Evolutionary conservation across 345 rosid species (phyloP).

Genomic region (Eutrema japonicum): DNA sequence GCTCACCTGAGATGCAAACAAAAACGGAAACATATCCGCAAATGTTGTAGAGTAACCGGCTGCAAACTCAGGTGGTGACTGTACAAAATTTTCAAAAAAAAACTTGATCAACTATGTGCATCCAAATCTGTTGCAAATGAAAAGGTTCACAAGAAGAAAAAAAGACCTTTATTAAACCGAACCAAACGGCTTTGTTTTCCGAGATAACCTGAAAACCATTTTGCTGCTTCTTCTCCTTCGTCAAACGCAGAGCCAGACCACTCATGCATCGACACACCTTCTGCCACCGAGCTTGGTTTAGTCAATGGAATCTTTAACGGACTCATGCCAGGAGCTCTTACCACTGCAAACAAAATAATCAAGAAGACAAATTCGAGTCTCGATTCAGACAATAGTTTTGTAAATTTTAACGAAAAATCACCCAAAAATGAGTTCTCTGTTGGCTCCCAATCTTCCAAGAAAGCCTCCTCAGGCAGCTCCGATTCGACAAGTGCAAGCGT

Average conservation of each 20-base stretch:
- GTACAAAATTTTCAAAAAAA: slow-evolving; percentile 28
- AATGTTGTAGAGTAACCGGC: slow-evolving; percentile 67
- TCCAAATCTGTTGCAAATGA: not conserved
- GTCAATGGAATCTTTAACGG: slow-evolving; percentile 64
- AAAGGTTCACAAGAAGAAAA: slow-evolving; percentile 7
- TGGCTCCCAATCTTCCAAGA: slow-evolving; percentile 73
- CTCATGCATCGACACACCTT: slow-evolving; percentile 83
- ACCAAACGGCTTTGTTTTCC: slow-evolving; percentile 81
- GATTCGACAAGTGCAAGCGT: slow-evolving; percentile 77
- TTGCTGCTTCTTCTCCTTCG: slow-evolving; percentile 85
- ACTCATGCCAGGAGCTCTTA: slow-evolving; percentile 79
- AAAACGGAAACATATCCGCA: slow-evolving; percentile 67
- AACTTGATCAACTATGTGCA: not conserved
- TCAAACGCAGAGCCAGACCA: slow-evolving; percentile 97
- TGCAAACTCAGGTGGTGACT: slow-evolving; percentile 80
- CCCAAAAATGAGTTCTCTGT: slow-evolving; percentile 60
- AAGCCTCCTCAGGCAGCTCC: slow-evolving; percentile 67
- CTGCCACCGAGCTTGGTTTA: slow-evolving; percentile 51
- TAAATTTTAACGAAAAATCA: slow-evolving; percentile 30
- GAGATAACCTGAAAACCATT: slow-evolving; percentile 81
- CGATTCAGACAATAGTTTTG: not conserved
- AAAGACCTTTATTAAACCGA: slow-evolving; percentile 76
- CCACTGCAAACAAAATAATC: slow-evolving; percentile 45
- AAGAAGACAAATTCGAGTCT: not conserved
- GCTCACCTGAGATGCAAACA: slow-evolving; percentile 77